Conservation (phyloP, 345 rosid genomes). For the Lepidium aucheri region DNA sequence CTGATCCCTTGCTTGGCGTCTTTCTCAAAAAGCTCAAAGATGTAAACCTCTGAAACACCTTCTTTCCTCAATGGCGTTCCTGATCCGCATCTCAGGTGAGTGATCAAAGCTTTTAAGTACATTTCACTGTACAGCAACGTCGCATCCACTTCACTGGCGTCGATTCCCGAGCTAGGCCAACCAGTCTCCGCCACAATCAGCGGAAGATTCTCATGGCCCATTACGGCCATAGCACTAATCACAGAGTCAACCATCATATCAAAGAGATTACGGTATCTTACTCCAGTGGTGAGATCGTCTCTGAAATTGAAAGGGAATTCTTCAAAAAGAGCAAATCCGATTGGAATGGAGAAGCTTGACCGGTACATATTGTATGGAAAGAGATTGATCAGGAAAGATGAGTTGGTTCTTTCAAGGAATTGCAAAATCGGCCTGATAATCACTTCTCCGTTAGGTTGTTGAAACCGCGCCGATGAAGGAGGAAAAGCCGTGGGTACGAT, state of each 20-base stretch:
- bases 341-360: slow-evolving; percentile 54
- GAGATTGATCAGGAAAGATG: slow-evolving; percentile 69
- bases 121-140: slow-evolving; percentile 47
- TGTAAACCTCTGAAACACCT: slow-evolving; percentile 57
- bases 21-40: slow-evolving; percentile 64
- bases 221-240: slow-evolving; percentile 59
- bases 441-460: slow-evolving; percentile 49
- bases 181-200: slow-evolving; percentile 87
- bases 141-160: slow-evolving; percentile 61
- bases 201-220: slow-evolving; percentile 70
- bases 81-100: slow-evolving; percentile 53
- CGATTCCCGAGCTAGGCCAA: slow-evolving; percentile 73
- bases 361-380: slow-evolving; percentile 80
- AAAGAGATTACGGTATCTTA: slow-evolving; percentile 71
- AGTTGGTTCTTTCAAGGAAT: slow-evolving; percentile 59
- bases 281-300: slow-evolving; percentile 70
- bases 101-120: slow-evolving; percentile 54
- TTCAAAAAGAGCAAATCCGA: slow-evolving; percentile 82
- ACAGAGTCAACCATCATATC: slow-evolving; percentile 93
- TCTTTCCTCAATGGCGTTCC: slow-evolving; percentile 87
- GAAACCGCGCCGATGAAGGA: slow-evolving; percentile 67
- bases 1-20: slow-evolving; percentile 35
- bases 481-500: slow-evolving; percentile 65
- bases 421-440: slow-evolving; percentile 66
- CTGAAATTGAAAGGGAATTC: slow-evolving; percentile 68